These are phyloP conservation scores for Boeremia lycopersici DNA, from an alignment of 2,329 filamentous ascomycete genomes.

Conservation along the genomic window DNA sequence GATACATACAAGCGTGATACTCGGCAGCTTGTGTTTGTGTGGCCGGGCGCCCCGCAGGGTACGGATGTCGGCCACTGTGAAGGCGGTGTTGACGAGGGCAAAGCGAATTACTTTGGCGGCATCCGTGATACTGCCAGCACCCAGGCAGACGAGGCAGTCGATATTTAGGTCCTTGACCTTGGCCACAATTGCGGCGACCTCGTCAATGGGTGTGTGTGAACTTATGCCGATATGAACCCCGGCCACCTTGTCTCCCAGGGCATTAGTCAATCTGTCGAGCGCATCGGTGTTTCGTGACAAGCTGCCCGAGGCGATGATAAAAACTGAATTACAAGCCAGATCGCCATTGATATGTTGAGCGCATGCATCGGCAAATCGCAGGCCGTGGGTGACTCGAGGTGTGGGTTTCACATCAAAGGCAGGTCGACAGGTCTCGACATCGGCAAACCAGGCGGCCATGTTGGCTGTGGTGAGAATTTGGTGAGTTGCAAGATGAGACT, in stretches of 20 bases:
- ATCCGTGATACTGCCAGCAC: not conserved
- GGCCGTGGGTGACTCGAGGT: constrained; percentile 1
- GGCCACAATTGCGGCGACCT: not conserved
- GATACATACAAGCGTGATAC: not conserved
- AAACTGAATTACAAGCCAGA: not conserved
- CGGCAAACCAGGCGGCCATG: not conserved
- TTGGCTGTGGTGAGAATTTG: not conserved
- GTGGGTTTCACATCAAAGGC: not conserved
- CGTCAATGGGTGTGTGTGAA: constrained; percentile 1
- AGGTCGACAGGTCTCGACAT: constrained; percentile 2
- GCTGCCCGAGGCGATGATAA: not conserved
- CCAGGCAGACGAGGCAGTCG: not conserved
- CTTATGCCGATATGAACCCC: not conserved
- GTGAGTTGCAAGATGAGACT: not conserved
- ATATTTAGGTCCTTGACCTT: not conserved
- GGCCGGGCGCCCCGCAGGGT: not conserved
- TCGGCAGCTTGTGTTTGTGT: not conserved
- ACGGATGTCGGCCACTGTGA: not conserved
- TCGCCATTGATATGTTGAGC: not conserved
- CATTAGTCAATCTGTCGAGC: not conserved
- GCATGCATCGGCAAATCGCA: not conserved
- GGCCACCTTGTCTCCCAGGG: not conserved
- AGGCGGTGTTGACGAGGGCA: not conserved
- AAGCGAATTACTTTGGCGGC: constrained; percentile 3
- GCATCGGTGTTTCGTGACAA: constrained; percentile 1